Conservation (phyloP, 2,329 filamentous ascomycete species). For the Pseudonectria foliicola region DNA sequence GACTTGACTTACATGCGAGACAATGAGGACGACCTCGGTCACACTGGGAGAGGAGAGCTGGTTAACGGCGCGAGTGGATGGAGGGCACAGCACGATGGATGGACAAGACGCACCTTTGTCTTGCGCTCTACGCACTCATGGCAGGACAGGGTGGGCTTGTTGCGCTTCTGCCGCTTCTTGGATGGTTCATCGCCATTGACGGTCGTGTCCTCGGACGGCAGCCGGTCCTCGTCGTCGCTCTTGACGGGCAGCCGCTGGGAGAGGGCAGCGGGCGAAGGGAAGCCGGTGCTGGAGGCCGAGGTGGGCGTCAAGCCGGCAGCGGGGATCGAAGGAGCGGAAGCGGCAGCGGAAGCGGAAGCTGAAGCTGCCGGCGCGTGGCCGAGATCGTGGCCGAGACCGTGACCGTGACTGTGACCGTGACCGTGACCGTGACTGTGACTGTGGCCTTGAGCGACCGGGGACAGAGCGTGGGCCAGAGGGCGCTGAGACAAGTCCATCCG, state of each 20-base stretch:
- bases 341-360: background rate
- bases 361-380: background rate
- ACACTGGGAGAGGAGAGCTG: slow-evolving; percentile 44
- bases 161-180: slow-evolving; percentile 72
- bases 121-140: slow-evolving; percentile 76
- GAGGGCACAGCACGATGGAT: background rate
- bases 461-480: too few species aligned
- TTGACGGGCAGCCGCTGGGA: slow-evolving; percentile 14
- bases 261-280: slow-evolving; percentile 20
- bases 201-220: background rate
- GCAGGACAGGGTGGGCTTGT: slow-evolving; percentile 76
- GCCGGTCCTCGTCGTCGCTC: background rate
- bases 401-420: too few species aligned
- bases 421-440: background rate
- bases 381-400: background rate
- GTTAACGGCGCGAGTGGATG: slow-evolving; percentile 5
- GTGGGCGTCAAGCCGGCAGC: slow-evolving; percentile 16
- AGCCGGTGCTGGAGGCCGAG: slow-evolving; percentile 16
- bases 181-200: slow-evolving; percentile 31
- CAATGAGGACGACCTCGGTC: slow-evolving; percentile 66
- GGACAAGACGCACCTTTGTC: slow-evolving; percentile 55
- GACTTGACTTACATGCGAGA: slow-evolving; percentile 51
- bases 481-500: slow-evolving; percentile 3
- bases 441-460: too few species aligned
- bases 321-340: background rate